Base-by-base conservation (phyloP, 164 flowering plant genomes). In the Euptelea pleiosperma region DNA sequence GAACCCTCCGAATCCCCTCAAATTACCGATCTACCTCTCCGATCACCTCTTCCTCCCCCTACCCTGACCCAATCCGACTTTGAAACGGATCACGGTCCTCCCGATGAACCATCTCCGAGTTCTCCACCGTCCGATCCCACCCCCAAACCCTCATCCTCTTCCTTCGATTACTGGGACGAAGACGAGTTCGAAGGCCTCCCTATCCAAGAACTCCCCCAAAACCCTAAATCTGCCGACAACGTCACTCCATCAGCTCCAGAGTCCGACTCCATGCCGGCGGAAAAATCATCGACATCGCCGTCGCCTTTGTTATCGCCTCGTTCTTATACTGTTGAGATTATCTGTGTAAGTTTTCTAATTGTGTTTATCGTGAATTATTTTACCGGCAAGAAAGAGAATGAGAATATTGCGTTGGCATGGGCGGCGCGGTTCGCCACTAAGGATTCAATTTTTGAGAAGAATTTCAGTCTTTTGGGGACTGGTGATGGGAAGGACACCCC, bases 401-500 rank as follows among this genome's bases (percentile, higher is more conserved):
- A 93, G 84, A 88, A 81, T 25, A 47, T 90, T 4, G 99, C 99
- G 0, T 70, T 93, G 36, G 78, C 97, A 1, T 93, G 99, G 99
- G 99, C 92, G 0, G 63, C 84, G 4, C 74, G 71, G 26, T 93
- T 93, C 26, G 97, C 89, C 0, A 72, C 88, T 5, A 86, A 77
- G 16, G 91, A 88, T 51, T 72, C 97, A 28, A 91, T 94, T 2
- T 91, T 94, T 22, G 92, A 86, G 40, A 88, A 84, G 83, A 94
- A 94, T 69, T 94, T 94, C 58, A 86, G 95, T 55, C 66, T 90
- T 3, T 47, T 94, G 56, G 99, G 99, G 0, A 89, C 93, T 1
- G 99, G 96, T 1, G 92, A 94, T 39, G 89, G 83, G n/a, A 95
- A 94, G 0, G 97, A 94, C 58, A 81, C 96, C 46, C 96, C 99